Conservation (phyloP, 495 filamentous ascomycete species). For the Daldinia bambusicola region DNA sequence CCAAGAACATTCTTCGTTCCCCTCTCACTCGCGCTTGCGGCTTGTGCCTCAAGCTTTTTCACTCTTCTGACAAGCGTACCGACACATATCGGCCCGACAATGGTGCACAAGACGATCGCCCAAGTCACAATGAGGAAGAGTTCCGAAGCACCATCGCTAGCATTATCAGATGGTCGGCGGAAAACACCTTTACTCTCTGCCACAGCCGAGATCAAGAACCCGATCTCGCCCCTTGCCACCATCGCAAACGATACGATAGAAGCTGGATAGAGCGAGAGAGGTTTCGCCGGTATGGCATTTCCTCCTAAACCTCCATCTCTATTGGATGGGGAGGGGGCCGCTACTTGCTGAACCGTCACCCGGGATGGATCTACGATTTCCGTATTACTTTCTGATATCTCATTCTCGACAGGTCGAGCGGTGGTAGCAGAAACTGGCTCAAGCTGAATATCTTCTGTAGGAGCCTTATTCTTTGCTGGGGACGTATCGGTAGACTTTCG, state of each 20-base stretch:
- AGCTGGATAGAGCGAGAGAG: slow-evolving; percentile 68
- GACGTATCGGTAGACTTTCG: not conserved
- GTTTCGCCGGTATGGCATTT: slow-evolving; percentile 48
- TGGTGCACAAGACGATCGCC: slow-evolving; percentile 80
- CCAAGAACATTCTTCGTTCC: slow-evolving; percentile 39
- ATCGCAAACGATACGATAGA: slow-evolving; percentile 70
- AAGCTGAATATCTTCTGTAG: not conserved
- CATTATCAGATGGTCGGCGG: slow-evolving; percentile 37
- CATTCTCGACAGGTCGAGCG: not conserved
- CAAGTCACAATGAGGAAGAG: slow-evolving; percentile 75
- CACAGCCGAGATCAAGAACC: slow-evolving; percentile 78
- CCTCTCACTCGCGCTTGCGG: slow-evolving; percentile 12
- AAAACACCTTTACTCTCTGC: slow-evolving; percentile 71
- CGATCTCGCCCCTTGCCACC: slow-evolving; percentile 82
- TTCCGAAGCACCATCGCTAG: slow-evolving; percentile 50
- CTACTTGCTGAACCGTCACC: not conserved
- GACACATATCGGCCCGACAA: slow-evolving; percentile 75
- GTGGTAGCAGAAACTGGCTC: not conserved
- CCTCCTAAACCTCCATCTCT: not conserved
- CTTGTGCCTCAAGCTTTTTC: slow-evolving; percentile 40
- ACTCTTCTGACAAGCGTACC: slow-evolving; percentile 65
- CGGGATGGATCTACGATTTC: not conserved
- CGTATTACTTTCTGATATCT: not conserved
- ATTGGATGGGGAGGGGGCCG: not conserved
- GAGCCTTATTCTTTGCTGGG: not conserved